Conservation (phyloP, 345 rosid genomes). For the Aquilaria yunnanensis region DNA sequence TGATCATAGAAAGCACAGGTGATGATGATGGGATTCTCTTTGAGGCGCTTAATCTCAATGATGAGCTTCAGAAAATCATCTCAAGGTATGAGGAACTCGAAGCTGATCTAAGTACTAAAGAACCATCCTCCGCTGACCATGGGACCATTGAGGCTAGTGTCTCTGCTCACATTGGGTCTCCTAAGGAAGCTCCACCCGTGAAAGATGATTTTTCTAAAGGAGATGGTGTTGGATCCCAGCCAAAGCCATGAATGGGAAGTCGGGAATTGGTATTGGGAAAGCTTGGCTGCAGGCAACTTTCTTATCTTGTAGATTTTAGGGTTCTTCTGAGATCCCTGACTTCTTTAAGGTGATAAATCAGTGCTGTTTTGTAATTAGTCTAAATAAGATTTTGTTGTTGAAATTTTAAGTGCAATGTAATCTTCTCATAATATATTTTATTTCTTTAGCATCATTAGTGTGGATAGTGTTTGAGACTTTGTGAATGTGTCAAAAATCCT, state of each 20-base stretch:
- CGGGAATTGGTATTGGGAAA: slow-evolving; percentile 2
- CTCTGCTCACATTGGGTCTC: background rate
- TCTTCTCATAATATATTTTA: no score
- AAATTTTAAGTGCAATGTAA: no score
- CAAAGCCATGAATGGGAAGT: slow-evolving; percentile 7
- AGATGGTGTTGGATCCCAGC: slow-evolving; percentile 15
- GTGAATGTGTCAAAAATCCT: no score
- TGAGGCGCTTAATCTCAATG: slow-evolving; percentile 73
- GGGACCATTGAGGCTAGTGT: background rate
- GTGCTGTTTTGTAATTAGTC: no score
- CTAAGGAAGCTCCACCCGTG: slow-evolving; percentile 2
- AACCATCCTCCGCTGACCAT: slow-evolving; percentile 16
- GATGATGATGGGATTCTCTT: slow-evolving; percentile 70
- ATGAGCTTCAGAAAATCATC: slow-evolving; percentile 58
- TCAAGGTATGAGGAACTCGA: slow-evolving; percentile 35
- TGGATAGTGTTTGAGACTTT: no score
- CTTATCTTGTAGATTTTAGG: no score
- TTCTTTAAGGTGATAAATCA: no score
- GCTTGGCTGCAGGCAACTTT: background rate
- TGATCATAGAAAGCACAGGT: slow-evolving; percentile 65
- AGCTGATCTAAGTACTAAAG: slow-evolving; percentile 19
- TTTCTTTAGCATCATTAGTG: no score
- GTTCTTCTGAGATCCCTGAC: no score
- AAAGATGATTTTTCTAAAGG: slow-evolving; percentile 7
- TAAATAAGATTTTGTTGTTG: no score